Evolutionary conservation across 768 basidiomycete species (phyloP).

Genomic region (Pleurotus platypus): DNA sequence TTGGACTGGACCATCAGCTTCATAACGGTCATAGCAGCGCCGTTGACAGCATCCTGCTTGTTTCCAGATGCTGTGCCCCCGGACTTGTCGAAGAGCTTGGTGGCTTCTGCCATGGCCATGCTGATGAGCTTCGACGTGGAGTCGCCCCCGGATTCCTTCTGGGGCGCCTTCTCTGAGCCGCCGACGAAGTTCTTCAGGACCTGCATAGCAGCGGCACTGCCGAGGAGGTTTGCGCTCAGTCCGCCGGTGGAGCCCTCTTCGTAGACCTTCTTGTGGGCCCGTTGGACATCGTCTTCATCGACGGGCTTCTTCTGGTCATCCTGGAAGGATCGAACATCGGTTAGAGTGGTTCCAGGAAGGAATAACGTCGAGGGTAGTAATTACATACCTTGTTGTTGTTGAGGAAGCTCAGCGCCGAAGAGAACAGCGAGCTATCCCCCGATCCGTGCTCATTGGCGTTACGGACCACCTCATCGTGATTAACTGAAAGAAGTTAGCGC

Average conservation of each 20-base stretch:
- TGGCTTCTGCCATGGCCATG: constrained; percentile 81
- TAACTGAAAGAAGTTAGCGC: constrained; percentile 35
- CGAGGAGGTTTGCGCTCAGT: constrained; percentile 62
- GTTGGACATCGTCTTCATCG: constrained; percentile 60
- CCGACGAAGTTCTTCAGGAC: constrained; percentile 65
- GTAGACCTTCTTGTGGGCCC: constrained; percentile 65
- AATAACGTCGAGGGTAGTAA: neutral
- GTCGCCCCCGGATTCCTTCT: constrained; percentile 29
- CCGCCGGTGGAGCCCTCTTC: constrained; percentile 41
- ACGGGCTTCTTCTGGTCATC: constrained; percentile 53
- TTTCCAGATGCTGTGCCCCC: constrained; percentile 61
- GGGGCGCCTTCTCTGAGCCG: constrained; percentile 9
- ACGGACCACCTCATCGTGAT: constrained; percentile 59
- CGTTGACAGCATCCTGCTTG: constrained; percentile 83
- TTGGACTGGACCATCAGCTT: constrained; percentile 76
- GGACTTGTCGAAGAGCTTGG: constrained; percentile 69
- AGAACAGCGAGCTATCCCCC: constrained; percentile 56
- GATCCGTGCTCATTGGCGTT: constrained; percentile 54
- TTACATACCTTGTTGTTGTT: constrained; percentile 45
- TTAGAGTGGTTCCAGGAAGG: neutral
- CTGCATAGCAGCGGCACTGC: constrained; percentile 77
- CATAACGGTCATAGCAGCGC: constrained; percentile 83
- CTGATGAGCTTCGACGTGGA: constrained; percentile 70
- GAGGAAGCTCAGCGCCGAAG: constrained; percentile 49
- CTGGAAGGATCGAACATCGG: constrained; percentile 25